Percentiles rank a stretch among this genome's conserved stretches.
Conservation (phyloP, 768 basidiomycete species). For the Baorangia bicolor region DNA sequence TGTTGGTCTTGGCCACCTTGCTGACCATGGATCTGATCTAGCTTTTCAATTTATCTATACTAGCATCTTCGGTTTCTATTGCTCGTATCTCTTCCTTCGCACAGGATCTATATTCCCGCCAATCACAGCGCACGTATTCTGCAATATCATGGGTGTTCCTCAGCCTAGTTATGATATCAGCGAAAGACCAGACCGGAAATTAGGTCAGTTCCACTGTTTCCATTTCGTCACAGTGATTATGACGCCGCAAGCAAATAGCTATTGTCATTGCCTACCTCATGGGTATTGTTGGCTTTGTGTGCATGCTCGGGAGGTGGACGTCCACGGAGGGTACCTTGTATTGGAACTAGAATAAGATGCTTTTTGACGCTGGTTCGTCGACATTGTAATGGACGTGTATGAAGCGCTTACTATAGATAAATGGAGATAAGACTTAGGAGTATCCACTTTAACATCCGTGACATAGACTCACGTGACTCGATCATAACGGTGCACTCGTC, state of each 20-base stretch:
- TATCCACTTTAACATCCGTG: neutral
- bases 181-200: conserved; percentile 50
- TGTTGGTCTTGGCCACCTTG: conserved; percentile 3
- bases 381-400: neutral
- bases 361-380: conserved; percentile 13
- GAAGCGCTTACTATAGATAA: neutral
- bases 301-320: conserved; percentile 55
- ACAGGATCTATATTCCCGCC: conserved; percentile 82
- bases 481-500: neutral
- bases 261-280: conserved; percentile 54
- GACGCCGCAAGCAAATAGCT: conserved; percentile 35
- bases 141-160: conserved; percentile 94
- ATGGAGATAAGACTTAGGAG: conserved; percentile 11
- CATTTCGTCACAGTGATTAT: conserved; percentile 8
- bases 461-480: conserved; percentile 19
- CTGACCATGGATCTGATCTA: conserved; percentile 33
- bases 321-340: conserved; percentile 38
- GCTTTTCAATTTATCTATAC: conserved; percentile 91
- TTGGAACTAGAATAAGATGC: conserved; percentile 33
- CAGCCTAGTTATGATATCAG: conserved; percentile 56
- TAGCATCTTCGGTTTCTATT: conserved; percentile 88
- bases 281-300: conserved; percentile 60
- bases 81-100: conserved; percentile 80
- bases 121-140: conserved; percentile 81
- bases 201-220: conserved; percentile 41